Evolutionary conservation across 305 asterid species (phyloP).

Genomic region (Fraxinus xanthoxyloides): DNA sequence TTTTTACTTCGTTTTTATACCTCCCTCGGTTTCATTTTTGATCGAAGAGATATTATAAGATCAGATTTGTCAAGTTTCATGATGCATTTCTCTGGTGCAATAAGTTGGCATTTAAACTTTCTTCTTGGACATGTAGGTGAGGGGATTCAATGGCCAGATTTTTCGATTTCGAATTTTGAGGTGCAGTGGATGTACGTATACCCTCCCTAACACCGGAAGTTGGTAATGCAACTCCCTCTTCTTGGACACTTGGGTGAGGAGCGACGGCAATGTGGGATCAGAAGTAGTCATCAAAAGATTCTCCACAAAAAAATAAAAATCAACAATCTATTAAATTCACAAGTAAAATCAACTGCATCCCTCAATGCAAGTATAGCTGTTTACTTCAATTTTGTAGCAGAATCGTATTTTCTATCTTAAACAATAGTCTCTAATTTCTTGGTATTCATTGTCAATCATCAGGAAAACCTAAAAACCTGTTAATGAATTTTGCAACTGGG

Average conservation of each 20-base stretch:
- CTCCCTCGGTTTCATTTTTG: neutral
- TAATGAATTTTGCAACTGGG: slow-evolving; percentile 69
- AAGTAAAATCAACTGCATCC: neutral
- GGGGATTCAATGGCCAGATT: neutral
- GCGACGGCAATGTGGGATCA: neutral
- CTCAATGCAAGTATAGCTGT: neutral
- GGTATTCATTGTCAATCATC: slow-evolving; percentile 39
- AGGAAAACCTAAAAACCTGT: slow-evolving; percentile 54
- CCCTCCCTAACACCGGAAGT: neutral
- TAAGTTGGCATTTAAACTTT: neutral
- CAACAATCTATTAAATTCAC: neutral
- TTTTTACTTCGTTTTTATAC: neutral
- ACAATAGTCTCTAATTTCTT: neutral
- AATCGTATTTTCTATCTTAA: neutral
- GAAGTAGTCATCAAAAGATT: neutral
- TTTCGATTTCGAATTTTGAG: neutral
- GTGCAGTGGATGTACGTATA: neutral
- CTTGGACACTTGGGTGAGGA: neutral
- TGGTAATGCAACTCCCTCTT: neutral
- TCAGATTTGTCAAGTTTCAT: neutral
- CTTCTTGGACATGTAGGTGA: neutral
- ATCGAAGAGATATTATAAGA: neutral
- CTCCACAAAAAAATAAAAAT: neutral
- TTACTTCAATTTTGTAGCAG: neutral
- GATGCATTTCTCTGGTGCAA: neutral